A percentile compares a stretch with the other conserved stretches of the same genome.
These are phyloP conservation scores for Neocatenulostroma microsporum DNA, from an alignment of 2,329 filamentous ascomycete genomes.

Conservation along the genomic window DNA sequence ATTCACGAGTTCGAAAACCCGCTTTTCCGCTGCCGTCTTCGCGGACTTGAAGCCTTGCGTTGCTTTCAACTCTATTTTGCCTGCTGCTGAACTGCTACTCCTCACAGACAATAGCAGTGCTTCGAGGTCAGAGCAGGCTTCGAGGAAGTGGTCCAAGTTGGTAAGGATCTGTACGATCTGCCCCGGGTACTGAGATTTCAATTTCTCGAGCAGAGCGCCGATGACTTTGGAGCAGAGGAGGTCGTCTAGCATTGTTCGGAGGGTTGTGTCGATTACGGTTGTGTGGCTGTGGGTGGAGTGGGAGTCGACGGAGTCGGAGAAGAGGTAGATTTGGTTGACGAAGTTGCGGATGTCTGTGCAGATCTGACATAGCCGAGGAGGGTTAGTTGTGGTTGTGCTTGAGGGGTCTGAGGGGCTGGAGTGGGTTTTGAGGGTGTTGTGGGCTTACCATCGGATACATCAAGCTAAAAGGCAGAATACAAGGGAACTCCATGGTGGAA, in stretches of 20 bases:
- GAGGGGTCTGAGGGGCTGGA: too few species aligned
- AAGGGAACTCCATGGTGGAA: conserved; percentile 61
- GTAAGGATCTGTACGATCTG: conserved; percentile 98
- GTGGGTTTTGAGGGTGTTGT: too few species aligned
- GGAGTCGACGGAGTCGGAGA: conserved; percentile 92
- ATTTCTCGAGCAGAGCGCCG: conserved; percentile 74
- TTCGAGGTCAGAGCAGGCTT: conserved; percentile 83
- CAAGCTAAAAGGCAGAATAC: conserved; percentile 92
- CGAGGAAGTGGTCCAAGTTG: conserved; percentile 95
- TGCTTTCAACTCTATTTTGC: conserved; percentile 69
- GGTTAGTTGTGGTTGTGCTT: too few species aligned
- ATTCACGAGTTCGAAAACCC: conserved; percentile 97
- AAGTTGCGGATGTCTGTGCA: conserved; percentile 98
- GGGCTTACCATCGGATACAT: conserved; percentile 96
- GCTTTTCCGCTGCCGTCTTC: conserved; percentile 93
- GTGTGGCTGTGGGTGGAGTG: too few species aligned
- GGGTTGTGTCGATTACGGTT: conserved; percentile 79
- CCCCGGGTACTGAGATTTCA: conserved; percentile 87
- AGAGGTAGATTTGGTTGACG: conserved; percentile 96
- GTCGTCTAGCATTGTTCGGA: conserved; percentile 83
- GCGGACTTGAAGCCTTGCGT: conserved; percentile 81
- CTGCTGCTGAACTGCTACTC: conserved; percentile 71
- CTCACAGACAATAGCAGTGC: conserved; percentile 75
- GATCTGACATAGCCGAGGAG: too few species aligned
- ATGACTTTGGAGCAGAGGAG: conserved; percentile 91